Evolutionary conservation across 257 asterid species (phyloP).

Genomic region (Anisodus tanguticus): DNA sequence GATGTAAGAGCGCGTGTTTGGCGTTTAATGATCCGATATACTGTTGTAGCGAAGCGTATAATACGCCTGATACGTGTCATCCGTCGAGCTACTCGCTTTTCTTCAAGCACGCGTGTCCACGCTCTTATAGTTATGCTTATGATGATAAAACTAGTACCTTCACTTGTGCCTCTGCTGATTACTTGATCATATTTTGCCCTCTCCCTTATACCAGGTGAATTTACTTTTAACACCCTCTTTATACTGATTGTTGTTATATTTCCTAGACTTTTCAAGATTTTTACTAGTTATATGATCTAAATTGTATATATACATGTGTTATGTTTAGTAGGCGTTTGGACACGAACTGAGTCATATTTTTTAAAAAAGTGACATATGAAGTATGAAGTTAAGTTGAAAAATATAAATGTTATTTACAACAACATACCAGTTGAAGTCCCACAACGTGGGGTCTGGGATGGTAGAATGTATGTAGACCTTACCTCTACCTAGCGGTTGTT

Average conservation of each 20-base stretch:
- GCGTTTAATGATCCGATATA: conserved; percentile 84
- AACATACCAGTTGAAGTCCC: no score
- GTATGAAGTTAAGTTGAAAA: no score
- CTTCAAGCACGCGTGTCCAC: conserved; percentile 91
- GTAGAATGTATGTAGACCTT: no score
- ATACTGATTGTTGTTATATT: not conserved
- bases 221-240: conserved; percentile 16
- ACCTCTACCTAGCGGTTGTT: no score
- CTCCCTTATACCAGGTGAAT: conserved; percentile 84
- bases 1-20: conserved; percentile 97
- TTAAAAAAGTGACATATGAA: no score
- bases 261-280: not conserved
- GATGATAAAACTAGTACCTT: conserved; percentile 94
- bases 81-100: conserved; percentile 81
- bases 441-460: no score
- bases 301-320: not conserved
- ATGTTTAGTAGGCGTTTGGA: no score
- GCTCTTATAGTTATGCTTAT: conserved; percentile 92
- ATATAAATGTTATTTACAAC: no score
- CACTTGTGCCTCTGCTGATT: conserved; percentile 89
- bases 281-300: not conserved
- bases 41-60: conserved; percentile 86
- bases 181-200: conserved; percentile 87
- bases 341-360: no score
- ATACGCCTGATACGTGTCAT: conserved; percentile 84